A percentile compares a stretch with the other conserved stretches of the same genome.
These are phyloP conservation scores for Arthrobotrys musiformis DNA, from an alignment of 2,329 filamentous ascomycete genomes.

Conservation along the genomic window DNA sequence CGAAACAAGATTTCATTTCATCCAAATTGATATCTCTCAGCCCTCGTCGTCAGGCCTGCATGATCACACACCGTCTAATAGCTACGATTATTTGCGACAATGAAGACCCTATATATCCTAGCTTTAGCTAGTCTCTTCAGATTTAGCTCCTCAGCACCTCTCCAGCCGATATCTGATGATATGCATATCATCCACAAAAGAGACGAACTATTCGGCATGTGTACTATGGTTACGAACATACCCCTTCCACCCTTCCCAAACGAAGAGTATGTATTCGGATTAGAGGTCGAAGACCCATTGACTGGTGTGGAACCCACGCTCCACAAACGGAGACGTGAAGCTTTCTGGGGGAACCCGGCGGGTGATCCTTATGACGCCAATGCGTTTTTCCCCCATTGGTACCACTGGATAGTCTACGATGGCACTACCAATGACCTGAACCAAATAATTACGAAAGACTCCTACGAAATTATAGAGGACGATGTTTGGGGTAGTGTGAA, in stretches of 20 bases:
- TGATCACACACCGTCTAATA: too few relatives aligned
- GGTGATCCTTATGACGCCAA: neutral
- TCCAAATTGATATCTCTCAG: too few relatives aligned
- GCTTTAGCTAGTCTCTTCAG: neutral
- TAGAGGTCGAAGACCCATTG: neutral
- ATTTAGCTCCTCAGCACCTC: neutral
- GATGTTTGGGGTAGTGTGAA: neutral
- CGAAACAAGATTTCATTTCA: too few relatives aligned
- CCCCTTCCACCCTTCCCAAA: neutral
- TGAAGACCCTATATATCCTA: neutral
- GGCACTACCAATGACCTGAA: neutral
- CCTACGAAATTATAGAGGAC: neutral
- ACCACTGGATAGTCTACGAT: slow-evolving; percentile 15
- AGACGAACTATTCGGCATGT: slow-evolving; percentile 16
- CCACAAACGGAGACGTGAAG: slow-evolving; percentile 1
- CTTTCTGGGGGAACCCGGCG: slow-evolving; percentile 11
- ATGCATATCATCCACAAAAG: neutral
- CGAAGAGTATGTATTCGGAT: slow-evolving; percentile 5
- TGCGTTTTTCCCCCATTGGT: slow-evolving; percentile 25
- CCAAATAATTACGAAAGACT: neutral
- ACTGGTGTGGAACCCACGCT: neutral
- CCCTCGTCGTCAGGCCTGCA: too few relatives aligned
- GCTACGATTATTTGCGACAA: too few relatives aligned
- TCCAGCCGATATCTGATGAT: neutral
- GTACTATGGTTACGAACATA: neutral